phyloP scores from a whole-genome alignment of 495 filamentous ascomycete species.

The Cetradonia linearis region DNA sequence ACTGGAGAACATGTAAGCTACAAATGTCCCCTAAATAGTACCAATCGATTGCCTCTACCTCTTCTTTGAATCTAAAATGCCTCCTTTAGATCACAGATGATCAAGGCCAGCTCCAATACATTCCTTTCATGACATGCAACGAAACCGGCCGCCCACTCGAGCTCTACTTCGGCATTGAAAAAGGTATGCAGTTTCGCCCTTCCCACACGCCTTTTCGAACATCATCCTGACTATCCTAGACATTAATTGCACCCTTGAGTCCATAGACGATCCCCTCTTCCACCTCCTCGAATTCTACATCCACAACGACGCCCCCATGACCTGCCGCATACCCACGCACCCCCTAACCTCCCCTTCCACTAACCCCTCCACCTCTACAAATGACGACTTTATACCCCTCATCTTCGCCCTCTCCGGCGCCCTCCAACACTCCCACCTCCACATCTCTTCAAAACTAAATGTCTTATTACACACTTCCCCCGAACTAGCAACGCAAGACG shows the following conservation, averaged over 20 bases:
- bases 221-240: conserved; percentile 38
- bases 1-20: conserved; percentile 53
- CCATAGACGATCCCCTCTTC: conserved; percentile 81
- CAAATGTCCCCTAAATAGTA: conserved; percentile 2
- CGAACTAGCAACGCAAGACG: conserved; percentile 35
- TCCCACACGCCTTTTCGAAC: background rate
- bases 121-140: conserved; percentile 85
- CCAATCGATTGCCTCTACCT: background rate
- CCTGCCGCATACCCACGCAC: conserved; percentile 78
- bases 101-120: conserved; percentile 78
- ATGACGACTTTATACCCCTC: conserved; percentile 49
- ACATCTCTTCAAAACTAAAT: conserved; percentile 83
- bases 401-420: conserved; percentile 84
- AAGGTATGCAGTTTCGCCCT: conserved; percentile 25
- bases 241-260: conserved; percentile 82
- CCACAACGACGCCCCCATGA: conserved; percentile 86
- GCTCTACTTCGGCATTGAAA: conserved; percentile 73
- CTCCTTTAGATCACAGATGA: conserved; percentile 60
- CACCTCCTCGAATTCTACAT: conserved; percentile 98
- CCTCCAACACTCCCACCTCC: conserved; percentile 78
- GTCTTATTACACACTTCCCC: conserved; percentile 68
- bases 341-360: conserved; percentile 40
- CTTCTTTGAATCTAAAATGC: background rate
- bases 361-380: conserved; percentile 21
- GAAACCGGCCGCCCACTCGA: conserved; percentile 76